Evolutionary conservation across 2,329 filamentous ascomycete species (phyloP), one percentile per base, ranked within the genome.

Genomic region (Hysterium pulicare): DNA sequence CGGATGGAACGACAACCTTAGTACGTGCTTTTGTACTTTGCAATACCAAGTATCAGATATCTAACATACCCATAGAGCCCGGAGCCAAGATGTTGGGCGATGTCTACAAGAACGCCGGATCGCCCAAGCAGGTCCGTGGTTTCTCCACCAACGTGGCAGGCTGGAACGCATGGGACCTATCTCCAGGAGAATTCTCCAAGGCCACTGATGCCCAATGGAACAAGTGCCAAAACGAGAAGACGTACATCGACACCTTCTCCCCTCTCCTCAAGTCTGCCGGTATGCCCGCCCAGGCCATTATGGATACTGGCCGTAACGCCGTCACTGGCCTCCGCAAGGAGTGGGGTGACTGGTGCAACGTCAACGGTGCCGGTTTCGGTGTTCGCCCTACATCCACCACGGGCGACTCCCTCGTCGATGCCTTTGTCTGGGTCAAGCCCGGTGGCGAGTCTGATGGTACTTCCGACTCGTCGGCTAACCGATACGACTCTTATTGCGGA

Each of bases 391-490:
- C 78, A 0, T 68, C 76, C 20, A 71, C 75, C 59, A 86, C 83
- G 4, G 80, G 79, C 13, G 72, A 78, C 46, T 58, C 67, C 2
- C 68, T 82, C 19, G 71, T 76, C 17, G 83, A 87, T 61, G 77
- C 82, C 22, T 83, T 86, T 50, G 82, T 86, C 45, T 86, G 83
- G 83, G 71, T 85, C 54, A 86, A 86, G 75, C 83, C 83, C 4
- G 83, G 83, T 53, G 74, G 74, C 41, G 75, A 78, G 60, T 70
- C 68, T 16, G 75, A 77, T 50, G 74, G 74, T 44, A 77, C 74
- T 0, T 62, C 54, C 24, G 59, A 70, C 42, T 45, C 56, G 2
- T 45, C 42, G 16, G 73, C 80, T 3, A 58, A 64, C 23, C 72
- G 76, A 22, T 82, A 79, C 54, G 78, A 81, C 59, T 65, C 65